Base-by-base conservation (phyloP, 352 stramenopile species). In the Pythium brassicae region DNA sequence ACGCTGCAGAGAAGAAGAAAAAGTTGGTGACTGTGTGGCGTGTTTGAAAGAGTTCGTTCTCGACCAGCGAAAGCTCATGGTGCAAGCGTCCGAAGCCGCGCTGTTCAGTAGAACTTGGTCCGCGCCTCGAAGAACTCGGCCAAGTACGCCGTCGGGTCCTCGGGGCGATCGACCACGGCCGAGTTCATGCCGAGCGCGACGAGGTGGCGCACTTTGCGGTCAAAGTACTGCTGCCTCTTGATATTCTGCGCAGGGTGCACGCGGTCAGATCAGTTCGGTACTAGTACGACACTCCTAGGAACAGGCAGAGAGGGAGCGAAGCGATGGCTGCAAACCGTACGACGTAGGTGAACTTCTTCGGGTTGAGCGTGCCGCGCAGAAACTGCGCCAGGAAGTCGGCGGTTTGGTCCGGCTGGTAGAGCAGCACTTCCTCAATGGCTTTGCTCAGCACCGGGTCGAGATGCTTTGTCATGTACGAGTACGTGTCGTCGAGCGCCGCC, bases 191-290 rank as follows among this genome's bases (percentile, higher is more conserved):
- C 75, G 12, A 89, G 57, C 2, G 80, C 66, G 27, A 89, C 60
- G n/a, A 90, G 62, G 34, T 86, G 75, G 23, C 78, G 78, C n/a
- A 92, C 72, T 57, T 90, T 89, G 47, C 79, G 76, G 37, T 92
- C 83, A 44, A 84, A 90, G 57, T 88, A 90, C 32, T 75, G 61
- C 65, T 89, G 78, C 11, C 78, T 72, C 48, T 82, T 74, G 19
- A 89, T 55, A 57, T 89, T 72, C 82, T 92, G 53, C 35, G 14
- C 32, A n/a, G n/a, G n/a, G n/a, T n/a, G n/a, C 14, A 10, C 1
- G 9, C 32, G 32, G 32, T 37, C 32, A 7, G 8, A 11, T 37
- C 32, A 37, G 32, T 37, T 37, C 32, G 14, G 32, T 7, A 37
- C 32, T 2, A 37, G 32, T 7, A 37, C 32, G 15, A 44, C 39